phyloP scores from a whole-genome alignment of 441 rosid species.

The Euphorbia celastroides region DNA sequence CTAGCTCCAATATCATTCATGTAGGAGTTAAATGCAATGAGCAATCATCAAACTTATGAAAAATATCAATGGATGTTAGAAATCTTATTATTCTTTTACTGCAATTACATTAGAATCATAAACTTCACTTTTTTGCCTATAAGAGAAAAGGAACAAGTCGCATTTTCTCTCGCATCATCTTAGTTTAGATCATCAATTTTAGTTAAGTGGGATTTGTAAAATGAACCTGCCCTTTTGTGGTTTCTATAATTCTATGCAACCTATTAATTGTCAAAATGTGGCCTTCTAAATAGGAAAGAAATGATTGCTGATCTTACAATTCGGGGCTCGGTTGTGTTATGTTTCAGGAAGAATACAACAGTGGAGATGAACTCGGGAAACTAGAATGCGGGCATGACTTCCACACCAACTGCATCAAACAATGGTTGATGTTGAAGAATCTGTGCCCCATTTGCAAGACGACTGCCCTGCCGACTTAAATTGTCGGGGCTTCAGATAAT shows the following conservation, averaged over 20 bases:
- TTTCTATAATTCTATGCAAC: neutral
- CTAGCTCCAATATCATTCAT: too few species aligned
- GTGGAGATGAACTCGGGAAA: conserved; percentile 70
- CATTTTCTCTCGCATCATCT: neutral
- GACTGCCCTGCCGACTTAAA: conserved; percentile 45
- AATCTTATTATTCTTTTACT: neutral
- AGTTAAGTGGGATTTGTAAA: too few species aligned
- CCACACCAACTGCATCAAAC: conserved; percentile 72
- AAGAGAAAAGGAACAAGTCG: neutral
- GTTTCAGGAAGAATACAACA: conserved; percentile 60
- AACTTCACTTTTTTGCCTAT: neutral
- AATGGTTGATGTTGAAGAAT: conserved; percentile 77
- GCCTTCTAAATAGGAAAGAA: neutral
- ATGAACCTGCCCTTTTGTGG: too few species aligned
- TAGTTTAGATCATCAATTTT: too few species aligned
- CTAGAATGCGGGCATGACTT: conserved; percentile 80
- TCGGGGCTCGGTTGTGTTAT: too few species aligned
- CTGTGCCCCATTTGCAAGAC: conserved; percentile 84
- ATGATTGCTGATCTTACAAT: neutral
- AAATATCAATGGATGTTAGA: neutral
- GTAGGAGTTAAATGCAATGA: too few species aligned
- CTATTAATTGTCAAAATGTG: neutral
- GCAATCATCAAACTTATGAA: too few species aligned
- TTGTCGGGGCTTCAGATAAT: conserved; percentile 1
- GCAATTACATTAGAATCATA: neutral